A percentile compares a stretch with the other conserved stretches of the same genome.
These are phyloP conservation scores for Hyphopichia fennica DNA, from an alignment of 1,139 yeast genomes.

Conservation along the genomic window DNA sequence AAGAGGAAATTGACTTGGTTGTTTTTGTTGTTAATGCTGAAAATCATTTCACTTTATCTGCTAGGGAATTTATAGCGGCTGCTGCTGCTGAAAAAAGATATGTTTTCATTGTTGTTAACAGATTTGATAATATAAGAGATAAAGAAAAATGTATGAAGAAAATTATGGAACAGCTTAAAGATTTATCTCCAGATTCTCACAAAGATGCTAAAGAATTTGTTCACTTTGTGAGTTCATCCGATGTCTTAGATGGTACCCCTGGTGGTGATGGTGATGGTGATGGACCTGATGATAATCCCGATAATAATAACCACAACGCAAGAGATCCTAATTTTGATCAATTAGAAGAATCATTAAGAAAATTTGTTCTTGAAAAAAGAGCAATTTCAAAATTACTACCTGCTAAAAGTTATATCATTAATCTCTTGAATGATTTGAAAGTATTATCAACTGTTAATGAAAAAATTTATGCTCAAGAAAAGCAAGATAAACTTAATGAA, in stretches of 20 bases:
- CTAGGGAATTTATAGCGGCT: conserved; percentile 87
- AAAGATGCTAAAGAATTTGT: conserved; percentile 86
- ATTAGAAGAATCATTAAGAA: conserved; percentile 80
- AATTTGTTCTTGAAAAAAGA: conserved; percentile 85
- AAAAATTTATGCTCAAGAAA: conserved; percentile 51
- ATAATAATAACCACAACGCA: conserved; percentile 14
- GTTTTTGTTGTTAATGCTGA: conserved; percentile 96
- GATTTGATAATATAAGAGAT: conserved; percentile 81
- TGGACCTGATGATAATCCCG: conserved; percentile 35
- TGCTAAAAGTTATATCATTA: conserved; percentile 78
- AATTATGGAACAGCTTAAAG: conserved; percentile 85
- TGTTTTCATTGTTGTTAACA: conserved; percentile 90
- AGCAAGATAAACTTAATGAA: conserved; percentile 44
- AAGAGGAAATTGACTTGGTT: conserved; percentile 95
- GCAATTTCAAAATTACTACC: conserved; percentile 88
- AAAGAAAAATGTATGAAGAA: conserved; percentile 74
- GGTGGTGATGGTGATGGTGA: conserved; percentile 28
- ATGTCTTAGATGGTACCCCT: conserved; percentile 30
- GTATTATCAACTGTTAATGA: conserved; percentile 63
- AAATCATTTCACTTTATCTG: conserved; percentile 91
- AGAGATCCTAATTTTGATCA: conserved; percentile 72
- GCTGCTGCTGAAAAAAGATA: conserved; percentile 92
- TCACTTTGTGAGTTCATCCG: conserved; percentile 82
- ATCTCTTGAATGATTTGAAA: conserved; percentile 66
- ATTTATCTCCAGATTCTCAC: conserved; percentile 85